Conservation (phyloP, 495 filamentous ascomycete genomes). For the Trichoderma orchidacearum region DNA sequence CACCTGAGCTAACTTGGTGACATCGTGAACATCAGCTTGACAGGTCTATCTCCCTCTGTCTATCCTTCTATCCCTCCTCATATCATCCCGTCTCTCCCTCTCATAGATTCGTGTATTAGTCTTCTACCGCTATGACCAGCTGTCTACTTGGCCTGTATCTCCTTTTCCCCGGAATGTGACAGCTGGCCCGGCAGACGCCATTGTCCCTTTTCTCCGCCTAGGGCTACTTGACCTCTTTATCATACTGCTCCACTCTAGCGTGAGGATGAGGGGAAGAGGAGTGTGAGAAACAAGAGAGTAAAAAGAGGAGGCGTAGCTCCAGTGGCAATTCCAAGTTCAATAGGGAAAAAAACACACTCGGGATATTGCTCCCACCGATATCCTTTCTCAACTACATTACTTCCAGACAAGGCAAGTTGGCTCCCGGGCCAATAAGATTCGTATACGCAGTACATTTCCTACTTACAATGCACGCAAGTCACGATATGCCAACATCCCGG, state of each 20-base stretch:
- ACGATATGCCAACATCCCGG: background rate
- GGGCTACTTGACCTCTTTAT: background rate
- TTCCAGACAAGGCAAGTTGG: background rate
- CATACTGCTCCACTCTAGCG: background rate
- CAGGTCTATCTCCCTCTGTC: background rate
- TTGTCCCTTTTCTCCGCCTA: background rate
- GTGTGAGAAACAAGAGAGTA: background rate
- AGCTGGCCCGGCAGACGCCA: background rate
- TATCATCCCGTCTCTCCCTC: background rate
- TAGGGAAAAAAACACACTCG: background rate
- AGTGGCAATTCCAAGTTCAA: background rate
- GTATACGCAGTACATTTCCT: background rate
- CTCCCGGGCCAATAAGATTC: background rate
- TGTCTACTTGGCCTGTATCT: background rate
- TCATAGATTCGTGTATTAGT: background rate
- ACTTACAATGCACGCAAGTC: background rate
- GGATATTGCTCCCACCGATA: background rate
- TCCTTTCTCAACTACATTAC: background rate
- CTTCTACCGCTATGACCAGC: background rate
- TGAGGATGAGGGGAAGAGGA: background rate
- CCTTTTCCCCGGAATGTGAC: background rate
- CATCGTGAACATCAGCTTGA: background rate
- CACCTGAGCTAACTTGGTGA: background rate
- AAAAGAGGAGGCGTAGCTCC: background rate
- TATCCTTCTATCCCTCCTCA: background rate